Base-by-base conservation (phyloP, 371 early-diverging fungal genomes). In the Syncephalastrum racemosum region DNA sequence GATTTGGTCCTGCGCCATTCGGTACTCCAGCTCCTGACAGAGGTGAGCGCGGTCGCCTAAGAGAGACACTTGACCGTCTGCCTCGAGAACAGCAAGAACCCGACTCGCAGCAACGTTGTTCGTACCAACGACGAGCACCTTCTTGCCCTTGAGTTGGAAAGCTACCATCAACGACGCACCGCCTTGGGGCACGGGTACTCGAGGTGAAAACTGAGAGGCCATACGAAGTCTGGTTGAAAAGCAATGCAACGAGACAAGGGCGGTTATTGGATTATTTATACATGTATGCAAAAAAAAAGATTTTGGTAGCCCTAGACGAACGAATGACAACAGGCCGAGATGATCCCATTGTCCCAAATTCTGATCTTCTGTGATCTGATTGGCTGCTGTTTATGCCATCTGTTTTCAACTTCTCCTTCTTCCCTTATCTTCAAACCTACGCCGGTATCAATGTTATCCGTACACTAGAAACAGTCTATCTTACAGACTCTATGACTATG, bases 111-210 rank as follows among this genome's bases (percentile, higher is more conserved):
- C 88, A 23, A 83, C 75, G 3, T 71, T 24, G 49, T 75, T 81
- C 22, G 80, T 82, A 16, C 91, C 91, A 40, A 91, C 79, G 18
- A 91, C 83, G 13, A 91, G 69, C 46, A 88, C 70, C 14, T 67
- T 66, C 53, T 78, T 80, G 18, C 58, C 62, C 54, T 77, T 66
- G 41, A 79, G 74, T 59, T 83, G 84, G 62, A 80, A 87, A 10
- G 88, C 89, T 2, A 89, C 64, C 66, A 89, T 81, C 39, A 89
- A 80, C 3, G 89, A 89, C 25, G 84, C 88, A 23, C 87, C 87
- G 16, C 82, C 74, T 57, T 78, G 78, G n/a, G 79, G 76, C 12
- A 46, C 52, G 31, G 74, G 68, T 8, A 66, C 55, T 43, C 55
- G 50, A 19, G 54, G 54, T 16, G 44, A 31, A 31, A 31, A 31